Percentiles rank a stretch among this genome's conserved stretches.
These are phyloP conservation scores for Fusarium poae DNA, from an alignment of 2,329 filamentous ascomycete genomes.

Conservation along the genomic window DNA sequence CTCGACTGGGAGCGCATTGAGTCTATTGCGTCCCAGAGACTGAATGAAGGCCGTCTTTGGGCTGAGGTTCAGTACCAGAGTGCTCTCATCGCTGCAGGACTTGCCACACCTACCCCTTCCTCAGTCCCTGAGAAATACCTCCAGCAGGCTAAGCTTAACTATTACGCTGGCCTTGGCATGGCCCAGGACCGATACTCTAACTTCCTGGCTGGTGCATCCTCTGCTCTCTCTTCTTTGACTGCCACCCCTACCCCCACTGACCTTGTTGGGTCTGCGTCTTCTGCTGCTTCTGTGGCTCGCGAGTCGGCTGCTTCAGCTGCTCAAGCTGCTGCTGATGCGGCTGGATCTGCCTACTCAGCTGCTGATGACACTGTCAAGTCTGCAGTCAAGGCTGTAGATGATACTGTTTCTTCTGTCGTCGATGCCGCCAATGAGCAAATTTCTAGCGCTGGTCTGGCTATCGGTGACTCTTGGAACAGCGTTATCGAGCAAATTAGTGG, in stretches of 20 bases:
- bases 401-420: constrained; percentile 56
- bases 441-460: constrained; percentile 54
- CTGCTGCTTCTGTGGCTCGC: constrained; percentile 63
- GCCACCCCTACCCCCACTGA: constrained; percentile 72
- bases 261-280: constrained; percentile 62
- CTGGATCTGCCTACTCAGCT: constrained; percentile 60
- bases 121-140: constrained; percentile 68
- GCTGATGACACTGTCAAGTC: constrained; percentile 61
- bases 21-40: constrained; percentile 76
- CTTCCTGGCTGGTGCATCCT: constrained; percentile 79
- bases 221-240: constrained; percentile 71
- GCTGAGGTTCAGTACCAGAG: constrained; percentile 79
- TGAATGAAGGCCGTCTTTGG: constrained; percentile 77
- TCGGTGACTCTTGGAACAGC: constrained; percentile 58
- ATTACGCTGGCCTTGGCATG: constrained; percentile 82
- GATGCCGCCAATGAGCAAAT: constrained; percentile 61
- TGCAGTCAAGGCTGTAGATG: constrained; percentile 55
- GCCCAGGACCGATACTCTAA: constrained; percentile 84
- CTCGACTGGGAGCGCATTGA: constrained; percentile 65
- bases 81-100: constrained; percentile 74
- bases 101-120: constrained; percentile 65
- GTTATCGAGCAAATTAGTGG: constrained; percentile 73
- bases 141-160: constrained; percentile 73
- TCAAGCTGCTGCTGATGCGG: constrained; percentile 62
- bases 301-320: constrained; percentile 61